These are phyloP conservation scores for Colletotrichum abscissum DNA, from an alignment of 2,329 filamentous ascomycete genomes.

Conservation along the genomic window DNA sequence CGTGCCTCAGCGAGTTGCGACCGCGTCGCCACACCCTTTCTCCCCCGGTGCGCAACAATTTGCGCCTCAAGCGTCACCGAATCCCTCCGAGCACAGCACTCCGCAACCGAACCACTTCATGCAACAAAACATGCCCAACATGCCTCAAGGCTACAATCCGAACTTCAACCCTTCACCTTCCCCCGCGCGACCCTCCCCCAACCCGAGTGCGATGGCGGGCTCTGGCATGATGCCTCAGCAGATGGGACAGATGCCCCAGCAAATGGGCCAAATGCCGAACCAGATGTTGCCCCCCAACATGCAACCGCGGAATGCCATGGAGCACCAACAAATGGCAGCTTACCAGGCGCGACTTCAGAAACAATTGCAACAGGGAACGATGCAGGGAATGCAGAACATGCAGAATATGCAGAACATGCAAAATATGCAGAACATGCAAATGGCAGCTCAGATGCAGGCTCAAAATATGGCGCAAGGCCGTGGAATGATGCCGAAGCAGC, in stretches of 20 bases:
- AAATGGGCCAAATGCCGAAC: conserved; percentile 45
- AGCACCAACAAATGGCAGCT: conserved; percentile 78
- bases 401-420: conserved; percentile 52
- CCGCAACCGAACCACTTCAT: conserved; percentile 80
- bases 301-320: conserved; percentile 67
- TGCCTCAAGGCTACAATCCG: conserved; percentile 68
- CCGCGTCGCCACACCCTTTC: conserved; percentile 92
- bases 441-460: conserved; percentile 63
- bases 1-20: conserved; percentile 85
- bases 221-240: conserved; percentile 63
- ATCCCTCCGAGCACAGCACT: conserved; percentile 80
- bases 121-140: conserved; percentile 69
- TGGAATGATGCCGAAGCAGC: conserved; percentile 66
- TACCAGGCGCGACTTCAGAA: conserved; percentile 89
- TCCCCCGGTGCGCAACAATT: conserved; percentile 82
- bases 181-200: conserved; percentile 65
- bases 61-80: conserved; percentile 77
- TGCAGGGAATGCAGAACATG: conserved; percentile 58
- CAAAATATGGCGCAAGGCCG: conserved; percentile 53
- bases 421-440: conserved; percentile 57
- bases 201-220: conserved; percentile 62
- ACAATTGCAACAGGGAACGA: conserved; percentile 73
- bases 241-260: conserved; percentile 59
- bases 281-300: conserved; percentile 48
- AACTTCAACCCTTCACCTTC: conserved; percentile 69